Base-by-base conservation (phyloP, 495 filamentous ascomycete species). In the Talaromyces liani region DNA sequence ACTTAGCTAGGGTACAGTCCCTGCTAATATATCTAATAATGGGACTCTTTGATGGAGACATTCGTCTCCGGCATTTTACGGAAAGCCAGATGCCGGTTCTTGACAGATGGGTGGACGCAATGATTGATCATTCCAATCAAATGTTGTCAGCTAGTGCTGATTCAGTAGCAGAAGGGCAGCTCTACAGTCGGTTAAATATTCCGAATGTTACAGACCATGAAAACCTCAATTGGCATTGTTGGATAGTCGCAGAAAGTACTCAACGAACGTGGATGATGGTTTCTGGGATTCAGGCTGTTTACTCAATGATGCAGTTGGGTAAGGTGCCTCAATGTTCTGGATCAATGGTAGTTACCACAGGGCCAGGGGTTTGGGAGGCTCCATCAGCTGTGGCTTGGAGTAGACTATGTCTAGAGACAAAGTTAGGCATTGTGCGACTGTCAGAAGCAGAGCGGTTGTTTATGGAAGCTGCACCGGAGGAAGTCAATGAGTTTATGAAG, bases 351-450 rank as follows among this genome's bases (percentile, higher is more conserved):
- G 71, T 72, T 27, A 73, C 71, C n/a, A 68, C 71, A 60, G 63
- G 68, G 6, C 61, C 34, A 14, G 67, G 73, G 6, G 29, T 78
- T 18, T 78, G 76, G 76, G 73, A 77, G 20, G 76, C 75, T 3
- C 4, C 59, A 36, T 69, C 68, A 41, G 62, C 67, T 53, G 64
- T 61, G 31, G 60, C 64, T 34, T 79, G 74, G 75, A 29, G 62
- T 4, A 27, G 66, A 18, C 58, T 65, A 27, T 66, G 62, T 22
- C 59, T 60, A n/a, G 66, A 66, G 61, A 60, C 18, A 22, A 39
- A 60, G 10, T 3, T 27, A 4, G 24, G 51, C 51, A 25, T 55
- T 14, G 14, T 60, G 8, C 58, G 27, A 16, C 27, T 60, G 58
- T 22, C 31, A 14, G 51, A 55, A 29, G 51, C 51, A 14, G 51